Base-by-base conservation (phyloP, 129 eudicot species). In the Chrysanthemum lavandulifolium region DNA sequence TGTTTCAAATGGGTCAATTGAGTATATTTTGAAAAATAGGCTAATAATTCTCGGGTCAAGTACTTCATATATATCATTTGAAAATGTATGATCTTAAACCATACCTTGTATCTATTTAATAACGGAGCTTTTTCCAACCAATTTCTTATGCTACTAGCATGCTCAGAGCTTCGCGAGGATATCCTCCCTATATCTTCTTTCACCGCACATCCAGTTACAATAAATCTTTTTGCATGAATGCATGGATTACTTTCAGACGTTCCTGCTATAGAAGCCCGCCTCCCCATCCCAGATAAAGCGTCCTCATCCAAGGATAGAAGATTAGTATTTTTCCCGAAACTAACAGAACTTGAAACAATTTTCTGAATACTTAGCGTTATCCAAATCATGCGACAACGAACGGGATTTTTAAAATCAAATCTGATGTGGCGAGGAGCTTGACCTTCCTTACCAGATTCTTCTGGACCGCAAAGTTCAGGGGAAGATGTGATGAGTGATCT, bases 341-440 rank as follows among this genome's bases (percentile, higher is more conserved):
- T 86, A 76, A 92, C 86, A 55, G 96, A 89, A 77, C 78, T 79
- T 65, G 94, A 89, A 71, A 82, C 96, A 75, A 78, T 18, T 73
- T 80, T 86, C 71, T 85, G 94, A 69, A 92, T 89, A 53, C 86
- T 85, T 52, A 92, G 69, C 5, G 77, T 85, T 58, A 92, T 75
- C 97, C 97, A 92, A 65, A 92, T 86, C 73, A 92, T 77, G 73
- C 94, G 94, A 74, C 97, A 92, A 25, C 86, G 83, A 15, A 86
- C 83, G n/a, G 96, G 85, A 67, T 83, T 92, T 51, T 67, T 80
- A 74, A 92, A 89, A 77, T 84, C 65, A 61, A 92, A 86, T 69
- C 84, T 92, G 52, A 92, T 60, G 87, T 92, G 88, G 65, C 97
- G 87, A 33, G 88, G 97, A 47, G 77, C 66, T 76, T 54, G 76